Base-by-base conservation (phyloP, 129 eudicot species). In the Arctium minus region DNA sequence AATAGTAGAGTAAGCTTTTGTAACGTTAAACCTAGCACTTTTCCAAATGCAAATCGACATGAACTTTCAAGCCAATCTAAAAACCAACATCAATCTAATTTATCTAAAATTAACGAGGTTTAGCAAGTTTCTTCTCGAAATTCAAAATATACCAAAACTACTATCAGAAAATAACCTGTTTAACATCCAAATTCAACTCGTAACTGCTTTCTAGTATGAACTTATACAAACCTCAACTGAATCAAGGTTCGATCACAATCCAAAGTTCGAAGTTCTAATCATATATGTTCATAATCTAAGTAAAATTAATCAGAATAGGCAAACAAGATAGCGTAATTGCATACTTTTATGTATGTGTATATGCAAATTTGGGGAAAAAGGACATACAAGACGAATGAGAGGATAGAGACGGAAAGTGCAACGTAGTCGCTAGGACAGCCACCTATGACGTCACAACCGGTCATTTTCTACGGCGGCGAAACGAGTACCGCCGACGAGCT, bases 391-490 rank as follows among this genome's bases (percentile, higher is more conserved):
- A 86, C 39, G 82, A 92, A 75, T 22, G 95, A 88, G 50, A 92
- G 8, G 40, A 84, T 22, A 30, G 95, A 79, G 67, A 92, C 32
- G 77, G 94, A 88, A 40, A 94, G 80, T 68, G 98, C 95, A 10
- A 90, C 87, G 80, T 92, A 94, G 86, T 94, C 97, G 81, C 93
- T 90, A 37, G 97, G 92, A 68, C 98, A 94, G 75, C 98, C 97
- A 71, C 98, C 98, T 39, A 71, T 74, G 22, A 44, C 86, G 15
- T 89, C 90, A 78, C 97, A 92, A 6, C 81, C 67, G 13, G 77
- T 80, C 92, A 89, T 91, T 70, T 70, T 75, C 42, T n/a, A 81
- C 85, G 81, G 85, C 69, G 80, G 85, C 73, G 74, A 40, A 15
- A 0, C 50, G 18, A 35, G 10, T 64, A 60, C 46, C 69, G 46